phyloP scores from a whole-genome alignment of 305 asterid genomes.

The Ilex paraguariensis region DNA sequence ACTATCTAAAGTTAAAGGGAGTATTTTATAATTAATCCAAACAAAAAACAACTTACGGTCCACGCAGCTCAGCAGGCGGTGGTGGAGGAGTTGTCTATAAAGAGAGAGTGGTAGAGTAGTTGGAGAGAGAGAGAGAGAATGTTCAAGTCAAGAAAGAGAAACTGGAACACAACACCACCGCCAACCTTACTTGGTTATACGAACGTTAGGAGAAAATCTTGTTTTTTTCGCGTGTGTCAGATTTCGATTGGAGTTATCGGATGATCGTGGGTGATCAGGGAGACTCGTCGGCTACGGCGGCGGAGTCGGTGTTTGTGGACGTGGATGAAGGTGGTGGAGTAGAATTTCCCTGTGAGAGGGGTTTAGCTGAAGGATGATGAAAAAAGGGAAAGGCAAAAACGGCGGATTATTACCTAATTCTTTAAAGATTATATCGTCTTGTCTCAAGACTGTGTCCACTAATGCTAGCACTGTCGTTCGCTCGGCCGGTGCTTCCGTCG shows the following conservation, averaged over 20 bases:
- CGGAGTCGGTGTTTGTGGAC: background rate
- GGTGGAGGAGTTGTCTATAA: too few relatives aligned
- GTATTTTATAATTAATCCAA: too few relatives aligned
- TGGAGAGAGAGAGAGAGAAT: too few relatives aligned
- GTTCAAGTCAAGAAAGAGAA: too few relatives aligned
- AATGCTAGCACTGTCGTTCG: conserved; percentile 88
- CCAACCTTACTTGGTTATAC: too few relatives aligned
- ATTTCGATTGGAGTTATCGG: background rate
- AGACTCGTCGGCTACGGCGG: conserved; percentile 13
- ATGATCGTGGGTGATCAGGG: conserved; percentile 8
- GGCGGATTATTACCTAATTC: conserved; percentile 80
- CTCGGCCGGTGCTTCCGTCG: conserved; percentile 77
- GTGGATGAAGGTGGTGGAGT: conserved; percentile 2
- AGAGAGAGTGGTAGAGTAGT: too few relatives aligned
- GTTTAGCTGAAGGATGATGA: conserved; percentile 27
- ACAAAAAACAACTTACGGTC: too few relatives aligned
- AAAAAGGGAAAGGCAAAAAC: conserved; percentile 53
- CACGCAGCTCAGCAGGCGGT: too few relatives aligned
- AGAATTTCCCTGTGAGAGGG: background rate
- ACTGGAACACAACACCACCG: too few relatives aligned
- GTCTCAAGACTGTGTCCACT: conserved; percentile 90
- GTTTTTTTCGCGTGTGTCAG: too few relatives aligned
- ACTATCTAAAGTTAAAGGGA: too few relatives aligned
- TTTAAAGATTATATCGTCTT: conserved; percentile 82
- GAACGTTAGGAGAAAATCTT: too few relatives aligned